Evolutionary conservation across 2,329 filamentous ascomycete species (phyloP).

Genomic region (Lasiodiplodia hormozganensis): DNA sequence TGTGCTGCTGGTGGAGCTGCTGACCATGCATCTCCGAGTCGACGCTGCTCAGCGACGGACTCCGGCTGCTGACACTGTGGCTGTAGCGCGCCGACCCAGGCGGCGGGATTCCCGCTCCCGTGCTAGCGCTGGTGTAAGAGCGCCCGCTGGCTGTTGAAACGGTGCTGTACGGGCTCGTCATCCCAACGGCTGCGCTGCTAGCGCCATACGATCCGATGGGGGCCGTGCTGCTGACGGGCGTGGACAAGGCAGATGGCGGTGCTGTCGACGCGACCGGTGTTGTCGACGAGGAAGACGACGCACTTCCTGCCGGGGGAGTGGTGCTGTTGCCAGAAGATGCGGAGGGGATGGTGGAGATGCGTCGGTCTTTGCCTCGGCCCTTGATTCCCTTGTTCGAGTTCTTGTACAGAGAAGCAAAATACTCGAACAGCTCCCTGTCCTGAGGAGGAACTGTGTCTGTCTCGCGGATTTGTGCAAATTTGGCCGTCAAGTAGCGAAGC

Average conservation of each 20-base stretch:
- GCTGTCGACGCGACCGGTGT: slow-evolving; percentile 16
- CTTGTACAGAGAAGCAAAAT: slow-evolving; percentile 90
- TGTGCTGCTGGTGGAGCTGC: slow-evolving; percentile 27
- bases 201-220: slow-evolving; percentile 3
- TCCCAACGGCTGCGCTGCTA: slow-evolving; percentile 4
- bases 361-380: slow-evolving; percentile 85
- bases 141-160: slow-evolving; percentile 20
- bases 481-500: slow-evolving; percentile 71
- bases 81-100: slow-evolving; percentile 20
- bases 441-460: slow-evolving; percentile 68
- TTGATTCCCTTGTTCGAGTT: slow-evolving; percentile 99
- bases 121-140: slow-evolving; percentile 23
- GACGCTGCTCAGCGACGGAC: slow-evolving; percentile 25
- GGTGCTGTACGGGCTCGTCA: slow-evolving; percentile 20
- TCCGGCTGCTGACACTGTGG: slow-evolving; percentile 25
- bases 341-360: slow-evolving; percentile 56
- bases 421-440: slow-evolving; percentile 81
- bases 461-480: slow-evolving; percentile 70
- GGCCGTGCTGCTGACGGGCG: slow-evolving; percentile 16
- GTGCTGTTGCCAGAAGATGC: slow-evolving; percentile 29
- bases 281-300: slow-evolving; percentile 15
- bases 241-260: slow-evolving; percentile 7
- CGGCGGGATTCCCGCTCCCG: not conserved
- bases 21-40: slow-evolving; percentile 28
- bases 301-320: not conserved